A percentile compares a stretch with the other conserved stretches of the same genome.
Evolutionary conservation across 2,329 filamentous ascomycete species (phyloP).

Genomic region (Plectosphaerella plurivora): DNA sequence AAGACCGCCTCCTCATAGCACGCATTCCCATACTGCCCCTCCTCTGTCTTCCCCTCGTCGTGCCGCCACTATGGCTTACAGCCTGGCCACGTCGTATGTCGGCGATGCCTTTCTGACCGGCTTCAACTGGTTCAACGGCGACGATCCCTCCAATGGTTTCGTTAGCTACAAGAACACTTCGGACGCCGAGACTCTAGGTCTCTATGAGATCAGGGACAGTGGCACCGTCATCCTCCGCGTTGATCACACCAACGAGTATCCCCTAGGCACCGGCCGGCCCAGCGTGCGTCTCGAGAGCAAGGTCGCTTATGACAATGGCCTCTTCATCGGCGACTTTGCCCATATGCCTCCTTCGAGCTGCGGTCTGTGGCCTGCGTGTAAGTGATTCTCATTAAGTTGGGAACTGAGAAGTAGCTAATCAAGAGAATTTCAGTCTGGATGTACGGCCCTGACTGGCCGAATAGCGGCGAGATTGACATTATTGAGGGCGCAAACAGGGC

Average conservation of each 20-base stretch:
- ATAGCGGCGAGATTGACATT: constrained; percentile 63
- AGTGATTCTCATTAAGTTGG: constrained; percentile 14
- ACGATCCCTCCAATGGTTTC: constrained; percentile 63
- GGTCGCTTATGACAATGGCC: constrained; percentile 57
- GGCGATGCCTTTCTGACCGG: constrained; percentile 37
- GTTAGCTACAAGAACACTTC: constrained; percentile 47
- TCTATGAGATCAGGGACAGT: constrained; percentile 24
- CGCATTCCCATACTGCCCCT: not conserved
- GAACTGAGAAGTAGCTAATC: not conserved
- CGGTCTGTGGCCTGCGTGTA: constrained; percentile 70
- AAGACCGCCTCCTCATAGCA: too few species aligned
- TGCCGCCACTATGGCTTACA: constrained; percentile 23
- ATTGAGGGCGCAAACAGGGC: constrained; percentile 65
- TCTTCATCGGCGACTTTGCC: constrained; percentile 67
- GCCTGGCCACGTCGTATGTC: constrained; percentile 35
- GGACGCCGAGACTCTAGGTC: constrained; percentile 30
- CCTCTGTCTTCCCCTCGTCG: not conserved
- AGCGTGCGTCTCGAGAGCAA: constrained; percentile 66
- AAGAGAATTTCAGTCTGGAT: constrained; percentile 39
- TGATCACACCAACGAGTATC: constrained; percentile 33
- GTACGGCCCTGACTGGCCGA: constrained; percentile 56
- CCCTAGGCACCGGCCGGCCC: constrained; percentile 35
- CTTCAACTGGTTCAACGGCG: constrained; percentile 45
- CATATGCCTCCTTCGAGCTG: constrained; percentile 71
- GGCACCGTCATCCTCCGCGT: constrained; percentile 38